Conservation (phyloP, 2,329 filamentous ascomycete genomes). For the Fusarium paranaense region DNA sequence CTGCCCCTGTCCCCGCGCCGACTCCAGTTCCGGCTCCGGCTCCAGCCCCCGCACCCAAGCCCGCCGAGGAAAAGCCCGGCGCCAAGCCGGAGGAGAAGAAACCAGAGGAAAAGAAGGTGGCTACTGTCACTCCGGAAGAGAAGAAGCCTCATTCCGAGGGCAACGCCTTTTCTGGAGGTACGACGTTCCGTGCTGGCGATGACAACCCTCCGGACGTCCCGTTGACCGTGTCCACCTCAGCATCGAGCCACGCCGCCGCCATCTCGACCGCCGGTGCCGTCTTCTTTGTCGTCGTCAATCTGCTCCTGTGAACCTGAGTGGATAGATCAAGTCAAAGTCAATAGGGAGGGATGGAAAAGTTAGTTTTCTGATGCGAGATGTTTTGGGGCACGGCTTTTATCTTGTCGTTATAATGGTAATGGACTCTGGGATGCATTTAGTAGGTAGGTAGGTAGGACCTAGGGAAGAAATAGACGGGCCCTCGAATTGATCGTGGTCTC, state of each 20-base stretch:
- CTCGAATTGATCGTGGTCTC: neutral
- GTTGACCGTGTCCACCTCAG: neutral
- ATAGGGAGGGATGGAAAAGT: neutral
- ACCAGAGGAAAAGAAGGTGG: neutral
- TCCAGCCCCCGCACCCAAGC: neutral
- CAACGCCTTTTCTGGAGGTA: neutral
- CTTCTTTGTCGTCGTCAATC: neutral
- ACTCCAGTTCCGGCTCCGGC: neutral
- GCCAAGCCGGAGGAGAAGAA: neutral
- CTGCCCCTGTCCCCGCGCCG: neutral
- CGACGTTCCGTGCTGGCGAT: neutral
- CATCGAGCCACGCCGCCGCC: neutral
- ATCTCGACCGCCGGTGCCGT: neutral
- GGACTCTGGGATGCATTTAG: neutral
- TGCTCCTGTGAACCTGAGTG: neutral
- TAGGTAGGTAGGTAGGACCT: neutral
- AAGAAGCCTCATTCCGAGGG: neutral
- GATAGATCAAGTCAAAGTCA: neutral
- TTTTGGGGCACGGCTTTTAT: neutral
- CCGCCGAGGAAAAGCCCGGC: neutral
- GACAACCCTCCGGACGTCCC: neutral
- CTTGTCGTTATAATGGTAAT: neutral
- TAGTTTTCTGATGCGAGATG: neutral
- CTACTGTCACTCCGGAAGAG: neutral
- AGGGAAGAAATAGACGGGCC: neutral